These are phyloP conservation scores for Oryza longistaminata DNA, from an alignment of 176 grass and related monocot genomes.

Conservation along the genomic window DNA sequence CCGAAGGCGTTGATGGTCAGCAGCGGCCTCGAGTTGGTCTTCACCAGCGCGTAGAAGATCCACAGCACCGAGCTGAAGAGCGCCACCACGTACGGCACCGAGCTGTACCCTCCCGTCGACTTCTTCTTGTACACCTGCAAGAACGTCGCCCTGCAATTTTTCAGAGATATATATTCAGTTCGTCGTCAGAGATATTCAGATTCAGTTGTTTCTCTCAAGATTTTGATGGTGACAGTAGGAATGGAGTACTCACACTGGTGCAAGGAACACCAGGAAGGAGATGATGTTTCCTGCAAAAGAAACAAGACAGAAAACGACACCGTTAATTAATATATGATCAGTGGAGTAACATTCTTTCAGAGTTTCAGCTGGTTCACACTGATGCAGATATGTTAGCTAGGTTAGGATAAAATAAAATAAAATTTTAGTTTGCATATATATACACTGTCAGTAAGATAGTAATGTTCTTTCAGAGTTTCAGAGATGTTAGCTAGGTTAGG, in stretches of 20 bases:
- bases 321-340: not conserved
- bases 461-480: not conserved
- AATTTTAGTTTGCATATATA: too few species aligned
- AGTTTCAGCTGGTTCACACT: too few species aligned
- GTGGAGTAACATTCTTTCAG: too few species aligned
- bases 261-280: conserved; percentile 84
- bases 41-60: conserved; percentile 87
- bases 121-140: conserved; percentile 62
- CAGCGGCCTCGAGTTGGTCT: conserved; percentile 58
- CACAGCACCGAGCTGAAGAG: conserved; percentile 87
- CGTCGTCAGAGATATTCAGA: not conserved
- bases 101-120: conserved; percentile 78
- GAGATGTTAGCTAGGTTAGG: not conserved
- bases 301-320: not conserved
- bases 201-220: not conserved
- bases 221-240: not conserved
- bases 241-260: conserved; percentile 65
- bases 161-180: too few species aligned
- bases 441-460: not conserved
- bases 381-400: too few species aligned
- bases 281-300: conserved; percentile 72
- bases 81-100: conserved; percentile 87
- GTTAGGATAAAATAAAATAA: too few species aligned
- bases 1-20: conserved; percentile 85
- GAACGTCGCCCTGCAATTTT: conserved; percentile 60